Evolutionary conservation across 169 alveolate genomes (phyloP), one percentile per base, ranked within the genome.

Genomic region (Cryptosporidium xiaoi): DNA sequence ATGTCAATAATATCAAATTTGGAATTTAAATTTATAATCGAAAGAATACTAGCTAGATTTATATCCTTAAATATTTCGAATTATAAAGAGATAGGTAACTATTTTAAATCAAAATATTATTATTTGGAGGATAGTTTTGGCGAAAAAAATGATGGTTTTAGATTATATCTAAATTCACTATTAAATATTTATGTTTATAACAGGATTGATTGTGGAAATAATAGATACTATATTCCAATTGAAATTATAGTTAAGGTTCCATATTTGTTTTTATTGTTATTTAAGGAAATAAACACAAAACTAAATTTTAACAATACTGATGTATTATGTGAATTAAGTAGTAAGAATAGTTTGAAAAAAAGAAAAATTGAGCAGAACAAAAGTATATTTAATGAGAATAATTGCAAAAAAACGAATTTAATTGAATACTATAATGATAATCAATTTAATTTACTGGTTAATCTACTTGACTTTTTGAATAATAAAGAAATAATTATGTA

Each of bases 181-280:
- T 56, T 48, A n/a, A 29, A 69, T 6, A 40, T 40, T 6, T 40
- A 40, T 40, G 13, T 40, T 40, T 40, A 40, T 40, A 40, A 40
- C 10, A 40, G 10, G 4, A 40, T 40, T 40, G 48, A 40, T 6
- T 3, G 33, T 1, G 29, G 7, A 18, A n/a, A n/a, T 53, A 12
- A 13, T 66, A 53, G 51, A 55, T 16, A 51, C 67, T 53, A 27
- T 69, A 13, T 56, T 69, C 2, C 55, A 53, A 40, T 40, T 1
- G 10, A 40, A 6, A 69, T n/a, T 55, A n/a, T 69, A 4, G 40
- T 69, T 64, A 60, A 53, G 27, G 31, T 69, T 31, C 83, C 83
- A 0, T 34, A 53, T 55, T 55, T 69, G 29, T 18, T 66, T 51
- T n/a, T 24, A 31, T 15, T 69, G 16, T 27, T 69, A 51, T 20